phyloP scores from a whole-genome alignment of 106 monocot genomes.

The Phalaenopsis aphrodite region DNA sequence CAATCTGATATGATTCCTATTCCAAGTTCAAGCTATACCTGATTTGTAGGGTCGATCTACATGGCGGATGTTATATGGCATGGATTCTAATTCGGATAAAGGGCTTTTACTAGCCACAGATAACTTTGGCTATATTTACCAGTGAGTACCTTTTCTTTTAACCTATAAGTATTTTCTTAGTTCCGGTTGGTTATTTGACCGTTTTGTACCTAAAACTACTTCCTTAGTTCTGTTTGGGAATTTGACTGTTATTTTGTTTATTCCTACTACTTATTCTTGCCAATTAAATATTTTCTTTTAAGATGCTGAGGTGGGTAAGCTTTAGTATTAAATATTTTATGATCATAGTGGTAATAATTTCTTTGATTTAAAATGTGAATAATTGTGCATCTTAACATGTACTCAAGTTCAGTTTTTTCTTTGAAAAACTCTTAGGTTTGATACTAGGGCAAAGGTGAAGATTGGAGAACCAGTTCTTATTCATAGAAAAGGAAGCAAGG shows the following conservation, averaged over 20 bases:
- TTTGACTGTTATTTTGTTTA: neutral
- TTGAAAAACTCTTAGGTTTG: constrained; percentile 33
- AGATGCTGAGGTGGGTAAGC: neutral
- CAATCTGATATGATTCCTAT: neutral
- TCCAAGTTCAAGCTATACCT: neutral
- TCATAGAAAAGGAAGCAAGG: constrained; percentile 86
- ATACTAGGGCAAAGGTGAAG: constrained; percentile 43
- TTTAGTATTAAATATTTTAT: neutral
- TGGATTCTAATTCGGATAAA: constrained; percentile 78
- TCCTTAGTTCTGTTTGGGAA: neutral
- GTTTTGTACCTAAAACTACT: neutral
- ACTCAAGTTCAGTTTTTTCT: neutral
- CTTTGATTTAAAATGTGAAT: neutral
- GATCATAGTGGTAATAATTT: neutral
- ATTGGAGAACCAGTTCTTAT: constrained; percentile 48
- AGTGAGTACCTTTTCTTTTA: constrained; percentile 42
- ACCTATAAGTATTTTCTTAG: too few relatives aligned
- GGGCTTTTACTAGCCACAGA: constrained; percentile 69
- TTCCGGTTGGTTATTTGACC: neutral
- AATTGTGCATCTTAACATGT: neutral
- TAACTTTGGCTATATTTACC: constrained; percentile 81
- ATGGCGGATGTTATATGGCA: constrained; percentile 91
- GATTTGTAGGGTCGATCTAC: constrained; percentile 54
- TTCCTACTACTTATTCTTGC: neutral
- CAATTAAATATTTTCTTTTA: neutral